These are phyloP conservation scores for Chlamydomonas eustigma DNA, from an alignment of 139 green algal species.

Conservation along the genomic window DNA sequence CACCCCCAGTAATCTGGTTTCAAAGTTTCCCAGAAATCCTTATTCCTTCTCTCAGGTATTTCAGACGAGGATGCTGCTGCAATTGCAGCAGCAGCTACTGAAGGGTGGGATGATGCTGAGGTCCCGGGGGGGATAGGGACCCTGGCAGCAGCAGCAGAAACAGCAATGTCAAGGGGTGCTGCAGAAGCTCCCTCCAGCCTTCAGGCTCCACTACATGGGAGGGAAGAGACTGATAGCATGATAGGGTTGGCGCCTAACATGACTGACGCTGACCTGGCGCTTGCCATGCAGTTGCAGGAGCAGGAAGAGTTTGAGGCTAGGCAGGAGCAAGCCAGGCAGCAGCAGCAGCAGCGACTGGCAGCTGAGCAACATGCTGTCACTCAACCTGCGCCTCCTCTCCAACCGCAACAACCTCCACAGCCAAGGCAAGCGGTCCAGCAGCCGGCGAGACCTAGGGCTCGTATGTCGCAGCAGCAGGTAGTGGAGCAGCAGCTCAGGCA, in stretches of 20 bases:
- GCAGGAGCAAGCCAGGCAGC: background rate
- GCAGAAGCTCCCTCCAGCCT: background rate
- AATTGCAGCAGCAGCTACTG: constrained; percentile 21
- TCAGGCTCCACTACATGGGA: background rate
- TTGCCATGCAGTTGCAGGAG: constrained; percentile 82
- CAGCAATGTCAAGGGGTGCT: background rate
- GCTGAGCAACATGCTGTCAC: background rate
- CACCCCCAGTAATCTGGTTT: too few species aligned
- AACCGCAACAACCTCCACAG: constrained; percentile 4
- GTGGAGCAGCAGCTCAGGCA: background rate
- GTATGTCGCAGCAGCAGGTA: constrained; percentile 4
- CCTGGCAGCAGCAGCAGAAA: background rate
- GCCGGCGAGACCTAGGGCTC: background rate
- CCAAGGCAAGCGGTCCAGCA: constrained; percentile 10
- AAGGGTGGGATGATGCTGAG: constrained; percentile 8
- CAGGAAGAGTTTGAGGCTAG: constrained; percentile 46
- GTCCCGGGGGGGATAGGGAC: too few species aligned
- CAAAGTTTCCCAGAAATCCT: too few species aligned
- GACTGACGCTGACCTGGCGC: constrained; percentile 66
- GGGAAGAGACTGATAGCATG: background rate
- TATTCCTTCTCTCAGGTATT: background rate
- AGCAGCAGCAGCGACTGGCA: constrained; percentile 7
- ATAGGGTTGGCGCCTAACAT: too few species aligned
- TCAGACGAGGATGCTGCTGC: constrained; percentile 18
- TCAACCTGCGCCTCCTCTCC: background rate